Base-by-base conservation (phyloP, 176 grass and related monocot genomes). In the Hordeum vulgare region DNA sequence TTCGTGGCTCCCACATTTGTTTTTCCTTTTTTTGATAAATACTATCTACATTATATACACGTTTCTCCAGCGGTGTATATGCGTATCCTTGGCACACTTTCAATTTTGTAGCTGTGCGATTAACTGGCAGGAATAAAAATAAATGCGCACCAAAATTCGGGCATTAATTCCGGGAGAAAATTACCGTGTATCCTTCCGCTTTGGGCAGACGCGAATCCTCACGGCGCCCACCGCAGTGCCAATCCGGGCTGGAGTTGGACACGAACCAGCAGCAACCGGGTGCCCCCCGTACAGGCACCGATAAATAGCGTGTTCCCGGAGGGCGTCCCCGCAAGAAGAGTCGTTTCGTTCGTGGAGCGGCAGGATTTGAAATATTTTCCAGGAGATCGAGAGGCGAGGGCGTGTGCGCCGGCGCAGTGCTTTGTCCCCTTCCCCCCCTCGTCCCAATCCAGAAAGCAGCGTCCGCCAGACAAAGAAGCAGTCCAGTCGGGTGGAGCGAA, bases 351-450 rank as follows among this genome's bases (percentile, higher is more conserved):
- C 25, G 45, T 60, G 54, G 51, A 70, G 82, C 61, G 77, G 77
- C 62, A 36, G 83, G 53, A 27, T 89, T 89, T 82, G 78, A 89
- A 89, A 89, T 77, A 74, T 45, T 42, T 36, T 40, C 40, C 21
- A 51, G n/a, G 41, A 26, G 61, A 64, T 14, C 60, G 15, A 59
- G 36, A 26, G 73, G 64, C 41, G 56, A 51, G 61, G 2, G 75
- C 6, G 5, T 11, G 47, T 20, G 37, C 23, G 70, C 64, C 64
- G 18, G 61, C 41, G 42, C 15, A 51, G 25, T 10, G 12, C 21
- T 1, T 83, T 81, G 82, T 76, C 70, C 15, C 35, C 87, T 76
- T 85, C 77, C 87, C 77, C 87, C 47, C 72, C 86, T 44, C 74
- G 11, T 56, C 86, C 64, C 64, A 65, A n/a, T 69, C 87, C 39